phyloP scores from a whole-genome alignment of 768 basidiomycete genomes.

The Psilocybe subaeruginosa region DNA sequence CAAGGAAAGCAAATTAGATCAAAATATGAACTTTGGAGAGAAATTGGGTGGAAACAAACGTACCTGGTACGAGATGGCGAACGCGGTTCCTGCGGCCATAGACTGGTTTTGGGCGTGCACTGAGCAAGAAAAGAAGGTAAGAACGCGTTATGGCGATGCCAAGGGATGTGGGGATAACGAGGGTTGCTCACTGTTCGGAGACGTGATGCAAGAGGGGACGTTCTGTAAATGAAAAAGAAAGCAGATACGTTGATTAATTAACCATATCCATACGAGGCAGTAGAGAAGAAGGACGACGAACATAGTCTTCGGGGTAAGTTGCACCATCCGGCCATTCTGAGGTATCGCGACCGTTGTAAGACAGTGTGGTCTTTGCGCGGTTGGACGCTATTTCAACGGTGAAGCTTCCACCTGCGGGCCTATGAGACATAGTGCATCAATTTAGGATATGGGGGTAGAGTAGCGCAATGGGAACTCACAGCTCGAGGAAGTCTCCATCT shows the following conservation, averaged over 20 bases:
- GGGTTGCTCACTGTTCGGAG: slow-evolving; percentile 47
- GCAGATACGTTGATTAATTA: background rate
- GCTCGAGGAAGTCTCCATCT: slow-evolving; percentile 41
- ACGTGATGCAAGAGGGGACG: slow-evolving; percentile 43
- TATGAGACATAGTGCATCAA: slow-evolving; percentile 12
- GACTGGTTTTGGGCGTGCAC: slow-evolving; percentile 57
- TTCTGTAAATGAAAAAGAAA: slow-evolving; percentile 27
- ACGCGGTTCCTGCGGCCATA: slow-evolving; percentile 56
- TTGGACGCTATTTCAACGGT: slow-evolving; percentile 53
- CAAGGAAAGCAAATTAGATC: background rate
- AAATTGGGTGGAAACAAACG: background rate
- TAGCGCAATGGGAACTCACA: slow-evolving; percentile 32
- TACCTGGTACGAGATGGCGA: slow-evolving; percentile 57
- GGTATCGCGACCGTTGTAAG: slow-evolving; percentile 39
- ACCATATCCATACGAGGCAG: background rate
- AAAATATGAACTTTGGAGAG: background rate
- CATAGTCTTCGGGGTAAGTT: slow-evolving; percentile 46
- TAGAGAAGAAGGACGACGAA: slow-evolving; percentile 26
- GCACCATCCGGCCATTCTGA: slow-evolving; percentile 51
- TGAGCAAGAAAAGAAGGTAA: slow-evolving; percentile 20
- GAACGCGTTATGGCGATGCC: background rate
- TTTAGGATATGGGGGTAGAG: background rate
- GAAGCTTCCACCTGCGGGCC: slow-evolving; percentile 52
- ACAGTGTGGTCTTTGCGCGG: slow-evolving; percentile 47
- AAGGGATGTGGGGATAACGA: background rate